phyloP scores from a whole-genome alignment of 305 asterid genomes.

The Solanum aculeatissimum region DNA sequence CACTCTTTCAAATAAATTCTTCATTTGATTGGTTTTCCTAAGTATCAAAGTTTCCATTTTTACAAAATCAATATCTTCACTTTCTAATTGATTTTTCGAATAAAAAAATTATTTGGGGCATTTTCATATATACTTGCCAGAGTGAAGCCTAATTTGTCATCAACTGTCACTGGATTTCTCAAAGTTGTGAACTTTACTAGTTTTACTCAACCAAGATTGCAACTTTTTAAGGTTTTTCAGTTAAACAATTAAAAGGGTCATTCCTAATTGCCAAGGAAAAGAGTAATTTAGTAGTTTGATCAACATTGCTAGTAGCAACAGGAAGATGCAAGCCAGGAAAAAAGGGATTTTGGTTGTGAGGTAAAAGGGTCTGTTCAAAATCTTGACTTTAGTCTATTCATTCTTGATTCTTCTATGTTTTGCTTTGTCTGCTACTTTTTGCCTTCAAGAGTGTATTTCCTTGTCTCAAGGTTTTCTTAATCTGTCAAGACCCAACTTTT shows the following conservation, averaged over 20 bases:
- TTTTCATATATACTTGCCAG: not conserved
- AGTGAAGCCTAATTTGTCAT: not conserved
- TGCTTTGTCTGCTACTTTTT: not conserved
- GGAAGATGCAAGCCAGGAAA: not conserved
- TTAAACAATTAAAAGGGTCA: not conserved
- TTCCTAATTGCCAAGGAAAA: not conserved
- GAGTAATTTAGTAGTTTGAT: not conserved
- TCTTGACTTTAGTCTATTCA: not conserved
- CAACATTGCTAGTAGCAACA: not conserved
- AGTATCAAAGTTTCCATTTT: not conserved
- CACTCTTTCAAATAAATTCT: not conserved
- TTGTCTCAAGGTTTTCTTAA: not conserved
- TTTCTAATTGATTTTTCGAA: not conserved
- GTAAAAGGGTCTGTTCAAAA: not conserved
- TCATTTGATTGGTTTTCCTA: not conserved
- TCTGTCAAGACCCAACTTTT: not conserved
- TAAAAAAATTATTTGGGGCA: not conserved
- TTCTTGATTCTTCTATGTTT: not conserved
- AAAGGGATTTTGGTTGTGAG: not conserved
- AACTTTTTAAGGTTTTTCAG: not conserved
- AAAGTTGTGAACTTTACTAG: not conserved
- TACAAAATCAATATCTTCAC: not conserved
- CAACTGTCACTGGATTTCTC: not conserved
- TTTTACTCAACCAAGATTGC: not conserved
- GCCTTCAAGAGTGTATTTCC: not conserved